Evolutionary conservation across 495 filamentous ascomycete species (phyloP).

Genomic region (Aspergillus heteromorphus): DNA sequence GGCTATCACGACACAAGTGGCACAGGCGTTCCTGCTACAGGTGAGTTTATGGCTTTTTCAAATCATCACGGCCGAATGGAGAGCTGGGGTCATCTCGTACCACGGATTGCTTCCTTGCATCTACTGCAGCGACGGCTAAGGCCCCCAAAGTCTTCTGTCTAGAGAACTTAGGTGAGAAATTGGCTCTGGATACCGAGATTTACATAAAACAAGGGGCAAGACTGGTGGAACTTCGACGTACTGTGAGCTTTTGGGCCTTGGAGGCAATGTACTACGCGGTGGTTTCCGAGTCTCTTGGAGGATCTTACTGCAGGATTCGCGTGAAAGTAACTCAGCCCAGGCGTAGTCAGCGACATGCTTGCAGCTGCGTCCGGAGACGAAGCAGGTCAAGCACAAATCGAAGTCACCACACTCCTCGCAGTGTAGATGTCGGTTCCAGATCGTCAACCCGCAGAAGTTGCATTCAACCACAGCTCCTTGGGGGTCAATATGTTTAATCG

Average conservation of each 20-base stretch:
- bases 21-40: constrained; percentile 16
- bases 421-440: constrained; percentile 22
- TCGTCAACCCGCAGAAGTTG: constrained; percentile 20
- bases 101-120: constrained; percentile 8
- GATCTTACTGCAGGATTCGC: constrained; percentile 3
- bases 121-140: constrained; percentile 7
- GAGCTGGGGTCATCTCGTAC: constrained; percentile 1
- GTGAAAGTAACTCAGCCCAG: constrained; percentile 16
- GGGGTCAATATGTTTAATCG: constrained; percentile 13
- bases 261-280: not conserved
- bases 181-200: not conserved
- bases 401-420: constrained; percentile 21
- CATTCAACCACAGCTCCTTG: constrained; percentile 21
- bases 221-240: not conserved
- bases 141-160: constrained; percentile 13
- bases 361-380: constrained; percentile 19
- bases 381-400: constrained; percentile 19
- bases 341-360: constrained; percentile 16
- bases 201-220: not conserved
- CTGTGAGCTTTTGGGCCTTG: not conserved
- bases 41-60: not conserved
- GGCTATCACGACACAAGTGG: constrained; percentile 18
- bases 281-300: not conserved
- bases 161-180: not conserved
- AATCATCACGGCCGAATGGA: not conserved